phyloP scores from a whole-genome alignment of 306 rosid species.

The Corylus heterophylla region DNA sequence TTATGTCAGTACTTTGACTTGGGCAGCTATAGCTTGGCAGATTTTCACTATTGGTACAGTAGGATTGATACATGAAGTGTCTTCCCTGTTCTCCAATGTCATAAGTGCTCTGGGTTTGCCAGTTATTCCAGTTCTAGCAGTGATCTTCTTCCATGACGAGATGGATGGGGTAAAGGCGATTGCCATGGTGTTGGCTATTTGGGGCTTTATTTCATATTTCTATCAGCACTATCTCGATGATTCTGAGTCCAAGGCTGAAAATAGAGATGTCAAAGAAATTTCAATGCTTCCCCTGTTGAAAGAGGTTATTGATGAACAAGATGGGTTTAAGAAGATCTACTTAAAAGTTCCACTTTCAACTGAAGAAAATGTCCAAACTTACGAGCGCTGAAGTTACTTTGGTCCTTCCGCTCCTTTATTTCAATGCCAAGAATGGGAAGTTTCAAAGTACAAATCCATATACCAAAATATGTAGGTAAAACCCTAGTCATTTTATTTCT shows the following conservation, averaged over 20 bases:
- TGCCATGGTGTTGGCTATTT: constrained; percentile 42
- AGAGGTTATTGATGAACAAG: neutral
- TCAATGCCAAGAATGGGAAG: neutral
- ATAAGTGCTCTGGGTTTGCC: constrained; percentile 46
- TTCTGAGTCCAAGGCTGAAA: neutral
- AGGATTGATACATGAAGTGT: constrained; percentile 47
- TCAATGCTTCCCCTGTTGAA: neutral
- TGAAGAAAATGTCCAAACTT: neutral
- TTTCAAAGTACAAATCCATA: neutral
- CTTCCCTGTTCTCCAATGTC: constrained; percentile 56
- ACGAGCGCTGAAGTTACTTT: neutral
- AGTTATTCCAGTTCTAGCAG: constrained; percentile 46
- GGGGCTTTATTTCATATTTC: constrained; percentile 50
- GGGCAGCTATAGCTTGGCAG: constrained; percentile 42
- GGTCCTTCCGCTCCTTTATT: neutral
- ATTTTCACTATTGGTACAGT: constrained; percentile 30
- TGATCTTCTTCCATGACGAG: constrained; percentile 42
- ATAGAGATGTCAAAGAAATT: constrained; percentile 2
- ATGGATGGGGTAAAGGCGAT: constrained; percentile 45
- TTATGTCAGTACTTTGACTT: constrained; percentile 37
- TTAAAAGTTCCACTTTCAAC: neutral
- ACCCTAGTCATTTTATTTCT: neutral
- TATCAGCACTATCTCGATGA: constrained; percentile 48
- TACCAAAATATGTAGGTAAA: neutral
- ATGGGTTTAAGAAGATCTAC: no score